These are phyloP conservation scores for Aspergillus baeticus DNA, from an alignment of 495 filamentous ascomycete species.

Conservation along the genomic window DNA sequence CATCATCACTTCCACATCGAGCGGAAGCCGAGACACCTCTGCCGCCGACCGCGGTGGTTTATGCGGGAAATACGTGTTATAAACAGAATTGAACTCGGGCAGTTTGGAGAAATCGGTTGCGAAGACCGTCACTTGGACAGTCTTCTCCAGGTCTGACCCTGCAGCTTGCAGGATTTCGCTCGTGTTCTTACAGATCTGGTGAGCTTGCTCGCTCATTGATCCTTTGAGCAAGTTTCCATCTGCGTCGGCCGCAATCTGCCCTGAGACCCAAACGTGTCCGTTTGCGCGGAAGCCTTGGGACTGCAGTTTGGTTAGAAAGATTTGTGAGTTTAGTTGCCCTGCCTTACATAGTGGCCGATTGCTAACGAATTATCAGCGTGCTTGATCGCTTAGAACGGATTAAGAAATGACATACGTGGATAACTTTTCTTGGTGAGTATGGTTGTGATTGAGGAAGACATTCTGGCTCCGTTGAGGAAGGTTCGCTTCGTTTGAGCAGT, in stretches of 20 bases:
- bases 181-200: constrained; percentile 18
- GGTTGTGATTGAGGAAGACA: too few species aligned
- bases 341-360: too few species aligned
- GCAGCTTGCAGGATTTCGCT: constrained; percentile 16
- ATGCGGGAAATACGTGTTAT: constrained; percentile 17
- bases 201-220: constrained; percentile 13
- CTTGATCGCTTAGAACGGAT: too few species aligned
- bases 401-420: too few species aligned
- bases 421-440: too few species aligned
- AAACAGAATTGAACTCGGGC: constrained; percentile 18
- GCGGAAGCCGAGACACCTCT: constrained; percentile 19
- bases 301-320: not conserved
- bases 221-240: constrained; percentile 18
- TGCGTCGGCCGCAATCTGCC: constrained; percentile 17
- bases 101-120: constrained; percentile 9
- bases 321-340: too few species aligned
- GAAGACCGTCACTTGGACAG: constrained; percentile 18
- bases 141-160: constrained; percentile 12
- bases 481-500: too few species aligned
- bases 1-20: constrained; percentile 18
- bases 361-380: too few species aligned
- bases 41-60: constrained; percentile 20
- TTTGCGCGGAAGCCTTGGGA: constrained; percentile 17
- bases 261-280: constrained; percentile 21
- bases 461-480: too few species aligned